Percentiles rank a stretch among this genome's conserved stretches.
Evolutionary conservation across 768 basidiomycete species (phyloP).

Genomic region (Mycena rebaudengoi): DNA sequence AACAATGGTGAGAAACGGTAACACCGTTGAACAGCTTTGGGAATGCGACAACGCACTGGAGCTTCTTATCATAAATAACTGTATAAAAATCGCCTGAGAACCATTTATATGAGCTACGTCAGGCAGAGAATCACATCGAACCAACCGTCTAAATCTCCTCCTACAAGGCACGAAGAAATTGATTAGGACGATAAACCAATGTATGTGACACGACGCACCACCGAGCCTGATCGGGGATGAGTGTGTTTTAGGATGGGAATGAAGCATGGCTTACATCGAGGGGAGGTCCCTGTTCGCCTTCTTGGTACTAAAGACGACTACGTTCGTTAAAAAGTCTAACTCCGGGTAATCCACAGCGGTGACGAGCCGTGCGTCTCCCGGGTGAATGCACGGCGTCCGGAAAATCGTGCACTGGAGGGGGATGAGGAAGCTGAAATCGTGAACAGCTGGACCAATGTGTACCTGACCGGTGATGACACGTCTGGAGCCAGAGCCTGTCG

Average conservation of each 20-base stretch:
- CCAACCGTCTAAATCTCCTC: conserved; percentile 25
- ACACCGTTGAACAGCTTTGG: no score
- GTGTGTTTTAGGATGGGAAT: no score
- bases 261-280: conserved; percentile 10
- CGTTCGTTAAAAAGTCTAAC: conserved; percentile 21
- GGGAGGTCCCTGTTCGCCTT: conserved; percentile 21
- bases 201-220: background rate
- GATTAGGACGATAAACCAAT: background rate
- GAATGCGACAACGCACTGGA: conserved; percentile 1
- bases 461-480: conserved; percentile 25
- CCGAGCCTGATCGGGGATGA: conserved; percentile 13
- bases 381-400: conserved; percentile 26
- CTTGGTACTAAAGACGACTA: conserved; percentile 23
- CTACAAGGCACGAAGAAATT: background rate
- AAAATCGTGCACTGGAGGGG: conserved; percentile 24
- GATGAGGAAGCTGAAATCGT: background rate
- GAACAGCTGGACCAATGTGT: background rate
- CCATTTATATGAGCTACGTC: background rate
- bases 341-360: conserved; percentile 20
- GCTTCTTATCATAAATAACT: conserved; percentile 22
- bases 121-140: background rate
- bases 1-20: background rate
- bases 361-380: conserved; percentile 25
- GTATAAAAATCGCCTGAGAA: conserved; percentile 25
- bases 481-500: conserved; percentile 7